These are phyloP conservation scores for Trichoderma oligosporum DNA, from an alignment of 2,329 filamentous ascomycete species.

Conservation along the genomic window DNA sequence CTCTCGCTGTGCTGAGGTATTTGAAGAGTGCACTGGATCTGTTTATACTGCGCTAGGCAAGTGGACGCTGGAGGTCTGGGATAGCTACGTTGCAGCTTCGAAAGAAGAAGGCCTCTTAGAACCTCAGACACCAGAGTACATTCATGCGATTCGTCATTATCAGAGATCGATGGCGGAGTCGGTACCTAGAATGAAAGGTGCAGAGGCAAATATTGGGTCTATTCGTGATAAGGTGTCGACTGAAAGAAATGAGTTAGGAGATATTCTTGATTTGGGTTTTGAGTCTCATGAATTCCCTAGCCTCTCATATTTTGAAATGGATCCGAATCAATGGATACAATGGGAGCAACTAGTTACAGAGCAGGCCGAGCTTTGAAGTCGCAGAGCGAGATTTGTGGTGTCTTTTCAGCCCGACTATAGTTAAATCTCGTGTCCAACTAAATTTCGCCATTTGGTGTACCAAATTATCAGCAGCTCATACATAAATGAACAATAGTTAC, in stretches of 20 bases:
- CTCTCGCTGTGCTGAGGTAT: background rate
- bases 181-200: background rate
- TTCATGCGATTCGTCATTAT: background rate
- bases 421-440: no score
- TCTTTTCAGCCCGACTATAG: no score
- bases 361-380: background rate
- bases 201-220: background rate
- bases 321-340: conserved; percentile 7
- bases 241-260: background rate
- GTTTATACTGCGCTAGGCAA: conserved; percentile 5
- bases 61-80: conserved; percentile 8
- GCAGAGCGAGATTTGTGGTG: no score
- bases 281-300: background rate
- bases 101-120: background rate
- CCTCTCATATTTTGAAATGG: background rate
- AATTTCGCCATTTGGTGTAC: no score
- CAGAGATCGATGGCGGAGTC: background rate
- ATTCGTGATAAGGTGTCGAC: background rate
- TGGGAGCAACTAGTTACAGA: conserved; percentile 6
- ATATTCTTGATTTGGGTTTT: background rate
- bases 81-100: background rate
- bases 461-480: background rate
- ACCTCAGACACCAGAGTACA: background rate
- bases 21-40: background rate
- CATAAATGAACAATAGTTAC: background rate